phyloP scores from a whole-genome alignment of 176 grass and related monocot species.

The Dendrocalamus sinicus region DNA sequence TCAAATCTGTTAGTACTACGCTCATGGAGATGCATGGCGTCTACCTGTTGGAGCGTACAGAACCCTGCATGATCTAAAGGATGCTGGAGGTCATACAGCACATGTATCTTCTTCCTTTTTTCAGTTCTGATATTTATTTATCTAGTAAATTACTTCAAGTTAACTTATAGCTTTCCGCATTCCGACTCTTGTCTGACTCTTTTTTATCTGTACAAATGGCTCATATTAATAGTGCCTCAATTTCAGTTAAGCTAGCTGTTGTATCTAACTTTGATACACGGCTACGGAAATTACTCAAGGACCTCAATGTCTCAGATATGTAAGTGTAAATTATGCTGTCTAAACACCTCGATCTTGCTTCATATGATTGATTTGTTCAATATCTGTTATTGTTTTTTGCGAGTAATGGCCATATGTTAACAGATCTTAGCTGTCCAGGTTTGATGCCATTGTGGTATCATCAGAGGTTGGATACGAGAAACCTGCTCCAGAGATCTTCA shows the following conservation, averaged over 20 bases:
- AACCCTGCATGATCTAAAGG: constrained; percentile 61
- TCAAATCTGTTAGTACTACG: constrained; percentile 57
- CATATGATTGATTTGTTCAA: not conserved
- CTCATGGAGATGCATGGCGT: constrained; percentile 79
- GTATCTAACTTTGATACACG: constrained; percentile 94
- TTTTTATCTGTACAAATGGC: not conserved
- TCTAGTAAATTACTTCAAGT: not conserved
- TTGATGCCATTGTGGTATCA: constrained; percentile 93
- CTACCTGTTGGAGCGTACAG: constrained; percentile 69
- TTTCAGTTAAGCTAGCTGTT: constrained; percentile 93
- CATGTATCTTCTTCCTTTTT: constrained; percentile 43
- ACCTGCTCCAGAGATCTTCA: constrained; percentile 90
- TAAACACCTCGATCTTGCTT: not conserved
- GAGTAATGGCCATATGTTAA: constrained; percentile 37
- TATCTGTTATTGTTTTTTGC: not conserved
- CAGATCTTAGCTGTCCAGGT: constrained; percentile 65
- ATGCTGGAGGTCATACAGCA: constrained; percentile 72
- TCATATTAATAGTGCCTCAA: constrained; percentile 39
- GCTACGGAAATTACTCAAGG: constrained; percentile 70
- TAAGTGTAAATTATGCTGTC: constrained; percentile 42
- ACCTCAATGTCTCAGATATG: constrained; percentile 73
- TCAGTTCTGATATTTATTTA: constrained; percentile 8
- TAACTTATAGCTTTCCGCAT: not conserved
- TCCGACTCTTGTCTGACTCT: not conserved
- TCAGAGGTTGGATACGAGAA: constrained; percentile 95